phyloP scores from a whole-genome alignment of 148 eudicot species.

The Salicornia ramosissima region DNA sequence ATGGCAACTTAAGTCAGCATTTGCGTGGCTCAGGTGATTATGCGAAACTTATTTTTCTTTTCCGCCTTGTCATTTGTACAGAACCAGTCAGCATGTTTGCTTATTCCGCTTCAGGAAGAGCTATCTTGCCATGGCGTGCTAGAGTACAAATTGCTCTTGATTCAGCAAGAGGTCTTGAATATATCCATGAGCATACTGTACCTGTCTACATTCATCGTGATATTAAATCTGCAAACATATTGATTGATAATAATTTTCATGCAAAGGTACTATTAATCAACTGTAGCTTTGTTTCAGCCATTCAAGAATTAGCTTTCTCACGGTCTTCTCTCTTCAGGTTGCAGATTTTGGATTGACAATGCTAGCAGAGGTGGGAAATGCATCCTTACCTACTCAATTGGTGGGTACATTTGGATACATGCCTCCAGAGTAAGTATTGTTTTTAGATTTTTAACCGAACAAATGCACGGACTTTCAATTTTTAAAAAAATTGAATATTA shows the following conservation, averaged over 20 bases:
- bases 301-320: not conserved
- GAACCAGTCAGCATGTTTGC: not conserved
- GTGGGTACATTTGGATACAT: conserved; percentile 98
- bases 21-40: conserved; percentile 61
- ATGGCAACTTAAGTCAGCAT: conserved; percentile 78
- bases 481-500: too few species aligned
- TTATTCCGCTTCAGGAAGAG: conserved; percentile 35
- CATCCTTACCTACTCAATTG: conserved; percentile 63
- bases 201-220: conserved; percentile 93
- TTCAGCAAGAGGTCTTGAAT: conserved; percentile 97
- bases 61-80: not conserved
- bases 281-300: not conserved
- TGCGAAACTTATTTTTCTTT: not conserved
- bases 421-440: conserved; percentile 86
- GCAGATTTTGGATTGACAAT: conserved; percentile 96
- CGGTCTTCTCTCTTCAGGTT: conserved; percentile 43
- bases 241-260: conserved; percentile 70
- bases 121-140: conserved; percentile 62
- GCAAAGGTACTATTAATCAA: conserved; percentile 53
- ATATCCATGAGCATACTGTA: conserved; percentile 93
- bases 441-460: not conserved
- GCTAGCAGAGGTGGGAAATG: conserved; percentile 67
- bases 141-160: conserved; percentile 97
- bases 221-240: conserved; percentile 85
- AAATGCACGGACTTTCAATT: too few species aligned